Evolutionary conservation across 202 grass and related monocot genomes (phyloP).

Genomic region (Saccharum hybrid): DNA sequence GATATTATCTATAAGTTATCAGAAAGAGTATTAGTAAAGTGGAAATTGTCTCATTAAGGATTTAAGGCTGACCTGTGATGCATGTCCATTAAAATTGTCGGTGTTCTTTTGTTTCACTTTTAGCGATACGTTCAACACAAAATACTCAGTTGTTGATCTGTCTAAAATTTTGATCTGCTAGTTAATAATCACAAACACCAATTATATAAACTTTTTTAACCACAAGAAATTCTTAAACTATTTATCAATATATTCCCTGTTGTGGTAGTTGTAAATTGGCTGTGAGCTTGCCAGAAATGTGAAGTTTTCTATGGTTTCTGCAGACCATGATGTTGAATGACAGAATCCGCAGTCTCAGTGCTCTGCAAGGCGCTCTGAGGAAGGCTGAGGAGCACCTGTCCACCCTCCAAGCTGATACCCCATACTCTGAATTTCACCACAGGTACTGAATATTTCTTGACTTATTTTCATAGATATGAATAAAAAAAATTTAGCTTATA

Average conservation of each 20-base stretch:
- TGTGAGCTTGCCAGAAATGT: not conserved
- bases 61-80: not conserved
- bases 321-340: conserved; percentile 98
- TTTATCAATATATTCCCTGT: not conserved
- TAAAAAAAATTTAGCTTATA: not conserved
- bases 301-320: conserved; percentile 19
- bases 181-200: not conserved
- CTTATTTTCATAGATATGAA: not conserved
- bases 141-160: not conserved
- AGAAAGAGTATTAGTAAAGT: not conserved
- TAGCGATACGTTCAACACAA: no score
- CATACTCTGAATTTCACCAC: conserved; percentile 86
- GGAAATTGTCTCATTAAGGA: not conserved
- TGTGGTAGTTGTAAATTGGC: not conserved
- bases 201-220: not conserved
- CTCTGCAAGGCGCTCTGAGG: conserved; percentile 86
- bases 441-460: conserved; percentile 51
- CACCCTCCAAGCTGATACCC: conserved; percentile 64
- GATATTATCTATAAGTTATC: not conserved
- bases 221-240: not conserved
- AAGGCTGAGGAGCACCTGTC: conserved; percentile 88
- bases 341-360: conserved; percentile 83
- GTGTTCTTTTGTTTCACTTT: not conserved
- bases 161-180: not conserved
- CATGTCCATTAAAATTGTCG: not conserved